Base-by-base conservation (phyloP, 768 basidiomycete genomes). In the Russula sp. region DNA sequence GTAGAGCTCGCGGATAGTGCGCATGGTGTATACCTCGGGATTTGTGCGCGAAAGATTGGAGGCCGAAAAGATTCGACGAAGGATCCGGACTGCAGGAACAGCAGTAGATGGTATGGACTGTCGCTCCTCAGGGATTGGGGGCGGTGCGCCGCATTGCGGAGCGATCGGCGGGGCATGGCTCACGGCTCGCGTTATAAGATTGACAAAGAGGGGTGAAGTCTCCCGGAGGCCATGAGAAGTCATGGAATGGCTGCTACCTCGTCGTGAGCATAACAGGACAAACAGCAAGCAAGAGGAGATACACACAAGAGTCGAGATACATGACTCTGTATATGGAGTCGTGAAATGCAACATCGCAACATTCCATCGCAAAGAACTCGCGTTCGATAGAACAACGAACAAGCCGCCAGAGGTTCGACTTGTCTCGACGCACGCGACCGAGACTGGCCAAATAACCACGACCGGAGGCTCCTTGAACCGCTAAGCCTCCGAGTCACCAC, bases 321-420 rank as follows among this genome's bases (percentile, higher is more conserved):
- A 72, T 72, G 74, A 77, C 77, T 75, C 73, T 61, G 57, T 70
- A 67, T 75, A 73, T 79, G 78, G 62, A 55, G 44, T 59, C 53
- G 54, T 51, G 34, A n/a, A 50, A 82, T 76, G 74, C 77, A 77
- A 75, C 87, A 87, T 87, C 84, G 84, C 85, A 80, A 87, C 87
- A 89, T 89, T 86, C 86, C 86, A 89, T 88, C 80, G 79, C 84
- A 81, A 73, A 62, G 45, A 59, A 42, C 16, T 48, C 49, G 50
- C 32, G 54, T 42, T 18, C 13, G 35, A 44, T 31, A 5, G 47
- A 45, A 44, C 52, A 45, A 55, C 54, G 42, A 55, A 44, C 47
- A 44, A 39, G 37, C 45, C 6, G 20, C 48, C 52, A 58, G 47
- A 37, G 14, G 51, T 42, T 50, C 34, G 54, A 56, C 42, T 44